A percentile compares a stretch with the other conserved stretches of the same genome.
These are phyloP conservation scores for Trichoderma virens DNA, from an alignment of 495 filamentous ascomycete species.

Conservation along the genomic window DNA sequence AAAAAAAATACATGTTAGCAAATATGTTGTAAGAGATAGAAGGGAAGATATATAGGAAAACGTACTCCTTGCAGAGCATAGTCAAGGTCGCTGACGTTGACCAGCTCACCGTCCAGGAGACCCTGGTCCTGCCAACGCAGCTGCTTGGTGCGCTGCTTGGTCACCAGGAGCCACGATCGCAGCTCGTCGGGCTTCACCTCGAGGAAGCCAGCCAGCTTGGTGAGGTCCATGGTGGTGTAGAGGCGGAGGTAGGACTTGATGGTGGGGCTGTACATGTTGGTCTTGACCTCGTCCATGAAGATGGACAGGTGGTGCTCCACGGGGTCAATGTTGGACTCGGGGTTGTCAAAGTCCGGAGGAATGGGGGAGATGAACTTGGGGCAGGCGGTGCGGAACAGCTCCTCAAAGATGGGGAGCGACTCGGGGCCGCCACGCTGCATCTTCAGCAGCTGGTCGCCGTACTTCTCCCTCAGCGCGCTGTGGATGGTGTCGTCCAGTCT, in stretches of 20 bases:
- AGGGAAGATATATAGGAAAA: conserved; percentile 17
- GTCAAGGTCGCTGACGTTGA: conserved; percentile 86
- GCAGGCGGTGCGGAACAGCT: conserved; percentile 90
- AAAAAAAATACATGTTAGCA: conserved; percentile 20
- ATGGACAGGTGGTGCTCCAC: conserved; percentile 93
- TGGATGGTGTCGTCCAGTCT: conserved; percentile 98
- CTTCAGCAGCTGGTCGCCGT: conserved; percentile 90
- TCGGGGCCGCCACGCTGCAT: conserved; percentile 94
- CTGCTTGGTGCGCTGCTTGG: conserved; percentile 97
- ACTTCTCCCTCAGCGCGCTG: conserved; percentile 95
- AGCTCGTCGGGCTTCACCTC: conserved; percentile 91
- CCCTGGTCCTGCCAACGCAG: conserved; percentile 87
- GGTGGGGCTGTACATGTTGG: conserved; percentile 89
- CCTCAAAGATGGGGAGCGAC: conserved; percentile 89
- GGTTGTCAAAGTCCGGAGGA: conserved; percentile 93
- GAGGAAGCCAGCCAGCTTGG: conserved; percentile 95
- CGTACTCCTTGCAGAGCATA: conserved; percentile 89
- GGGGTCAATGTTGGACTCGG: conserved; percentile 88
- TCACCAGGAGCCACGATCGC: conserved; percentile 82
- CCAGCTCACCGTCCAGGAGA: conserved; percentile 83
- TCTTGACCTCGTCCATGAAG: conserved; percentile 99
- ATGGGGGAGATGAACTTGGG: conserved; percentile 99
- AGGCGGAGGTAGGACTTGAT: conserved; percentile 97
- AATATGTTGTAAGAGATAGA: neutral
- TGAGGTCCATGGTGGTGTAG: conserved; percentile 98